Evolutionary conservation across 2,329 filamentous ascomycete species (phyloP).

Genomic region (Calonectria pauciramosa): DNA sequence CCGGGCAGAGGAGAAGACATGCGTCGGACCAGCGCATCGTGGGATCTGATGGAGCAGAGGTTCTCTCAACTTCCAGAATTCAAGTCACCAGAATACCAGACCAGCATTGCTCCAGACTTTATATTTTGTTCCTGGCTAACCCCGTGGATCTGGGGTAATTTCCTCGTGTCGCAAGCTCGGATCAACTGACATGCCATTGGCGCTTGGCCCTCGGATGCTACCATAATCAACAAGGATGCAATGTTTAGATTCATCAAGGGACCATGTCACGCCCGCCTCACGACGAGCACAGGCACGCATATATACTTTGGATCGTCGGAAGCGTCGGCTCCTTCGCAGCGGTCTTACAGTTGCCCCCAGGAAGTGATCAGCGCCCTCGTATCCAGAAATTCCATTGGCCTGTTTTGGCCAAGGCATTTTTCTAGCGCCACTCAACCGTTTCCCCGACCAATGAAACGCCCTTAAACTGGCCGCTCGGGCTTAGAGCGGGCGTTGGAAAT

Average conservation of each 20-base stretch:
- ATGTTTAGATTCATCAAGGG: not conserved
- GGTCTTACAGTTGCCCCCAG: not conserved
- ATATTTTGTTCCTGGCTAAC: not conserved
- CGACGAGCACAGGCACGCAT: not conserved
- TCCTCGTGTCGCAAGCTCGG: not conserved
- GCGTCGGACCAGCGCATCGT: not conserved
- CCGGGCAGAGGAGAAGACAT: not conserved
- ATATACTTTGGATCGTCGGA: not conserved
- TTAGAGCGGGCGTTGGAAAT: not conserved
- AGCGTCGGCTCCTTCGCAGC: not conserved
- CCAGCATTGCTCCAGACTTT: not conserved
- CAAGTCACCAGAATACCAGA: not conserved
- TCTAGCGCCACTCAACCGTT: not conserved
- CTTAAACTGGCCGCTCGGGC: not conserved
- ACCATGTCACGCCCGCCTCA: not conserved
- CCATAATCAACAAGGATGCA: not conserved
- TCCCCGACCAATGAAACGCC: not conserved
- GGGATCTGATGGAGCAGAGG: not conserved
- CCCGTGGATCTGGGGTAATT: not conserved
- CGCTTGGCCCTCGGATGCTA: not conserved
- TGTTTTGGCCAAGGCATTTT: not conserved
- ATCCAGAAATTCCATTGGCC: not conserved
- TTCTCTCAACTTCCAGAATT: not conserved
- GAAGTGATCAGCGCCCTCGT: not conserved
- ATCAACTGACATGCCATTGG: not conserved